Evolutionary conservation across 495 filamentous ascomycete species (phyloP).

Genomic region (Sporormia fimetaria): DNA sequence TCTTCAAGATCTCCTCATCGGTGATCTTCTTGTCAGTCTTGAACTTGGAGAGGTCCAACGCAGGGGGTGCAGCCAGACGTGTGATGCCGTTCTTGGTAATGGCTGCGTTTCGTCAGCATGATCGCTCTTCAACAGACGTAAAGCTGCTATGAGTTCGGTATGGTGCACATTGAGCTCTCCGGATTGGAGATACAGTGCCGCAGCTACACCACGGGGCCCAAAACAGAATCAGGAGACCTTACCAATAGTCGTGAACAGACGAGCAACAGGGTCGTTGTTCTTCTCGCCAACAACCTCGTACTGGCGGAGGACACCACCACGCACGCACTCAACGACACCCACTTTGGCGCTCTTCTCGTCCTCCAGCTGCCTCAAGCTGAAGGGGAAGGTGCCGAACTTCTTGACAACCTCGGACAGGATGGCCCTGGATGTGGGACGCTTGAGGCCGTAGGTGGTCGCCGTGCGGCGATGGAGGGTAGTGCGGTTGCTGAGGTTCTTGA

Average conservation of each 20-base stretch:
- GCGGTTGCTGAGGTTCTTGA: constrained; percentile 78
- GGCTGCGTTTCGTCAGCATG: no score
- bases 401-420: constrained; percentile 84
- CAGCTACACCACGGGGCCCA: not conserved
- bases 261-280: constrained; percentile 68
- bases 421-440: constrained; percentile 82
- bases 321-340: constrained; percentile 89
- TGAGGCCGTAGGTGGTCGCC: constrained; percentile 75
- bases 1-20: constrained; percentile 87
- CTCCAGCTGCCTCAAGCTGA: constrained; percentile 91
- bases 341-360: constrained; percentile 95
- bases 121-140: no score
- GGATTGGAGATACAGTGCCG: not conserved
- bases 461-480: constrained; percentile 89
- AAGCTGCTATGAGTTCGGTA: no score
- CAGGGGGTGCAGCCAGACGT: constrained; percentile 63
- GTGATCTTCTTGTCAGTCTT: constrained; percentile 96
- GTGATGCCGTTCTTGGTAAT: constrained; percentile 96
- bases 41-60: constrained; percentile 61
- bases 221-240: constrained; percentile 25
- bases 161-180: not conserved
- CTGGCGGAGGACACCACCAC: constrained; percentile 76
- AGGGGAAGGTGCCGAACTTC: constrained; percentile 96
- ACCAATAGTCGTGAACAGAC: constrained; percentile 87
- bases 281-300: constrained; percentile 94